Base-by-base conservation (phyloP, 148 eudicot genomes). In the Salicornia ramosissima region DNA sequence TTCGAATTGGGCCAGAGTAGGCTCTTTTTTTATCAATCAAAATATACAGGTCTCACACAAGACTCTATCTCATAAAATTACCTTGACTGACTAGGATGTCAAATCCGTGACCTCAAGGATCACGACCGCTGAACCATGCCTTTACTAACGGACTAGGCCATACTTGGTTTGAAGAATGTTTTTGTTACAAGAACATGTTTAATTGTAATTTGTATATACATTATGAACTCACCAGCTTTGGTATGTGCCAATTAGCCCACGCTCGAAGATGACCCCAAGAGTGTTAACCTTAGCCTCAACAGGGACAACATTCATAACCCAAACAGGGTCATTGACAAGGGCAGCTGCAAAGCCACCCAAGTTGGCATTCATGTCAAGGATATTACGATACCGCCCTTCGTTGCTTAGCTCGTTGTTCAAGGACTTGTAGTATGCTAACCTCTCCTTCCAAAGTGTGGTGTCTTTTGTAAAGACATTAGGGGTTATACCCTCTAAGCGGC, bases 261-360 rank as follows among this genome's bases (percentile, higher is more conserved):
- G 91, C 59, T 90, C 90, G 33, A 67, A 90, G 8, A 94, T 49
- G 19, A 79, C 90, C 34, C 97, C 95, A 42, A 94, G 97, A 45
- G 98, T 88, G 63, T 90, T 72, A 45, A 80, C 65, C 57, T 84
- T 65, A 2, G 92, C 89, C 75, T 89, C 90, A 54, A 79, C 86
- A 0, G 97, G 97, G 22, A 94, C 90, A 31, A 77, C 74, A 70
- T 94, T 94, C 92, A 94, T 88, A 15, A 94, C 96, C 98, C 98
- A 94, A 36, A 87, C 91, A 15, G 98, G 98, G 72, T 88, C 84
- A 36, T 72, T 57, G n/a, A 83, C 80, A 10, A 88, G 77, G 5
- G 91, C 86, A 68, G 97, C 95, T 4, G 97, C 98, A 78, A 94
- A 94, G 19, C 98, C 98, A 51, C 97, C 98, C 76, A 94, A 86